Evolutionary conservation across 192 early-diverging fungal genomes (phyloP).

Genomic region (Neocallimastix lanati): DNA sequence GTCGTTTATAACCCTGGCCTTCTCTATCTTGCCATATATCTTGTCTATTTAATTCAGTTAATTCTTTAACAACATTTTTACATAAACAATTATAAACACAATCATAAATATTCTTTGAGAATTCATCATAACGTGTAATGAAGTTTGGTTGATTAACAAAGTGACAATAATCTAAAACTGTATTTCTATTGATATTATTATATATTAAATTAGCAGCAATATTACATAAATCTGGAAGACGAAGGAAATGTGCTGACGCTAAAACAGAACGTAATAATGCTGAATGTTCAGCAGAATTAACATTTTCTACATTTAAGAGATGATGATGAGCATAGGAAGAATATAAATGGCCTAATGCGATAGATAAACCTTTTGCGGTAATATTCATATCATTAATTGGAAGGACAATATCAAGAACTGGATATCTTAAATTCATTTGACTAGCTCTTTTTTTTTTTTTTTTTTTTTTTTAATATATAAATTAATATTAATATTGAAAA

Average conservation of each 20-base stretch:
- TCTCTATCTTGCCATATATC: conserved; percentile 26
- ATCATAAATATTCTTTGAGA: conserved; percentile 21
- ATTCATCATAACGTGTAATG: neutral
- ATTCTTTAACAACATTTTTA: conserved; percentile 24
- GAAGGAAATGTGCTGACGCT: conserved; percentile 21
- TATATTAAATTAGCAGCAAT: conserved; percentile 22
- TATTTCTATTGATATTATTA: conserved; percentile 13
- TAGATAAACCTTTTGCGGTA: conserved; percentile 22
- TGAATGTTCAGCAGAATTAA: conserved; percentile 5
- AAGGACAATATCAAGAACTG: conserved; percentile 10
- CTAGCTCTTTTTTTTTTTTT: neutral
- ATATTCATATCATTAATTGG: conserved; percentile 23
- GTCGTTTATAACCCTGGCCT: conserved; percentile 21
- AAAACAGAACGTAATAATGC: conserved; percentile 22
- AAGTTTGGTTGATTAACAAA: conserved; percentile 19
- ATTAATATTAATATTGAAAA: no score
- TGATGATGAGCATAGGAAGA: conserved; percentile 14
- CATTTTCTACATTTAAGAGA: conserved; percentile 1
- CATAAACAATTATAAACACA: conserved; percentile 23
- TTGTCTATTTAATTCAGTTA: conserved; percentile 10
- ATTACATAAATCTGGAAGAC: conserved; percentile 18
- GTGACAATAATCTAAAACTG: conserved; percentile 25
- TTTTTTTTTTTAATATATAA: neutral
- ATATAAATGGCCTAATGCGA: conserved; percentile 32
- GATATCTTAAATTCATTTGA: neutral